Conservation (phyloP, 2,329 filamentous ascomycete genomes). For the Beauveria rudraprayagi region DNA sequence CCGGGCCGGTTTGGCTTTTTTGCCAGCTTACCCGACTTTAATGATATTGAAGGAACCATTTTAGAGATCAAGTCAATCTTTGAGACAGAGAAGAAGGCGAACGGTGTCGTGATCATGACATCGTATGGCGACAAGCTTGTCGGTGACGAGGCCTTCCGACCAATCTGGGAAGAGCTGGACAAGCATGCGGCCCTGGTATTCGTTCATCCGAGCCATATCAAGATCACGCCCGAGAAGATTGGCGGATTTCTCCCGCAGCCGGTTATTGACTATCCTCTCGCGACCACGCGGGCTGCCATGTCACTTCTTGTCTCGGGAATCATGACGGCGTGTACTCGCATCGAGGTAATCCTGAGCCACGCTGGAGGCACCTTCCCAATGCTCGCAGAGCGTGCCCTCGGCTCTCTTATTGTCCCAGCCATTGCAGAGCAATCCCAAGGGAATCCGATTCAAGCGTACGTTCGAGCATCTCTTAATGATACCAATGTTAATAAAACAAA, state of each 20-base stretch:
- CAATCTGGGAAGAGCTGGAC: constrained; percentile 1
- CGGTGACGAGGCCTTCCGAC: neutral
- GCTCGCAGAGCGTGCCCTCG: neutral
- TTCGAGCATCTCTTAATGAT: too few relatives aligned
- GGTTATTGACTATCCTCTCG: constrained; percentile 1
- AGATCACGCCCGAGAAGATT: neutral
- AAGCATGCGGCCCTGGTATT: neutral
- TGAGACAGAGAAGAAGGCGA: neutral
- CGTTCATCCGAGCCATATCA: constrained; percentile 1
- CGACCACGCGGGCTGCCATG: constrained; percentile 1
- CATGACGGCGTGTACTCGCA: neutral
- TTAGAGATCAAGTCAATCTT: neutral
- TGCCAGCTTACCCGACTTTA: constrained; percentile 25
- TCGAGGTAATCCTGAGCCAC: neutral
- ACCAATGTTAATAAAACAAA: neutral
- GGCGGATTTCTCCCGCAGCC: constrained; percentile 2
- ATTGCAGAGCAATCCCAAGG: neutral
- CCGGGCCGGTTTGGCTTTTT: neutral
- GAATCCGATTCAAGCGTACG: neutral
- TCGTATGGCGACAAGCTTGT: constrained; percentile 3
- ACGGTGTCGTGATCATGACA: neutral
- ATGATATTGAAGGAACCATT: constrained; percentile 9
- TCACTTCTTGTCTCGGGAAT: constrained; percentile 1
- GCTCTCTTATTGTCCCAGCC: neutral
- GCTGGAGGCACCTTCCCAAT: neutral